These are phyloP conservation scores for Moesziomyces antarcticus DNA, from an alignment of 1,284 basidiomycete genomes.

Conservation along the genomic window DNA sequence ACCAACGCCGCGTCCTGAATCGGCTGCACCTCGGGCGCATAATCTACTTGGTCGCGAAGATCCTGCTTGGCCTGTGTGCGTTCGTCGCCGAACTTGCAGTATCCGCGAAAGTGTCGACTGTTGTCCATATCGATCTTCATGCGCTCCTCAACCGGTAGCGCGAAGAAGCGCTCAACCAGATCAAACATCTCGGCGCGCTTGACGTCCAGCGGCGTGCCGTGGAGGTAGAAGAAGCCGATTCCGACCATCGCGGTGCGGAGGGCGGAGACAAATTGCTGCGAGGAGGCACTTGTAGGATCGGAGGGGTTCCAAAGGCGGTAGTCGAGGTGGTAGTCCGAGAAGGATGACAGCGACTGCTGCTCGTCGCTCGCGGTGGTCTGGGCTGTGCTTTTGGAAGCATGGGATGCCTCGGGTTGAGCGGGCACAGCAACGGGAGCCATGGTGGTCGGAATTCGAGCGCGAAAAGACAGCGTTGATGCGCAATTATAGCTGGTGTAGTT, in stretches of 20 bases:
- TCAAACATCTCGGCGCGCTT: conserved; percentile 37
- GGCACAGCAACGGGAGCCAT: conserved; percentile 19
- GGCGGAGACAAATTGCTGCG: conserved; percentile 30
- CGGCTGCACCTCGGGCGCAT: conserved; percentile 20
- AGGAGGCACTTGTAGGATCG: conserved; percentile 11
- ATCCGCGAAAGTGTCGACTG: conserved; percentile 54
- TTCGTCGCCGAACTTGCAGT: conserved; percentile 57
- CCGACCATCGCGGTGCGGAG: conserved; percentile 50
- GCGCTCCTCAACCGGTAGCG: conserved; percentile 29
- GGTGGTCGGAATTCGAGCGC: neutral
- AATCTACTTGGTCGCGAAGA: conserved; percentile 55
- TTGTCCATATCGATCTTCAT: conserved; percentile 47
- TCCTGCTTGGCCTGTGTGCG: conserved; percentile 41
- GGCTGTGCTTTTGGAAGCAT: neutral
- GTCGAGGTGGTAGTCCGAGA: conserved; percentile 40
- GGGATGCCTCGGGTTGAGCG: neutral
- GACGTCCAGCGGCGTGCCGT: conserved; percentile 35
- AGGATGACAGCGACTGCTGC: conserved; percentile 33
- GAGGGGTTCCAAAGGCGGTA: conserved; percentile 31
- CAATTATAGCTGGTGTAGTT: too few relatives aligned
- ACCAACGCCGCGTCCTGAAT: conserved; percentile 2
- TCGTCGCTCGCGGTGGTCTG: neutral
- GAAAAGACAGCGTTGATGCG: too few relatives aligned
- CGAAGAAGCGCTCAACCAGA: conserved; percentile 44
- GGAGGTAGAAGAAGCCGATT: conserved; percentile 60